Evolutionary conservation across 106 monocot species (phyloP), one percentile per base, ranked within the genome.

Genomic region (Gastrodia elata): DNA sequence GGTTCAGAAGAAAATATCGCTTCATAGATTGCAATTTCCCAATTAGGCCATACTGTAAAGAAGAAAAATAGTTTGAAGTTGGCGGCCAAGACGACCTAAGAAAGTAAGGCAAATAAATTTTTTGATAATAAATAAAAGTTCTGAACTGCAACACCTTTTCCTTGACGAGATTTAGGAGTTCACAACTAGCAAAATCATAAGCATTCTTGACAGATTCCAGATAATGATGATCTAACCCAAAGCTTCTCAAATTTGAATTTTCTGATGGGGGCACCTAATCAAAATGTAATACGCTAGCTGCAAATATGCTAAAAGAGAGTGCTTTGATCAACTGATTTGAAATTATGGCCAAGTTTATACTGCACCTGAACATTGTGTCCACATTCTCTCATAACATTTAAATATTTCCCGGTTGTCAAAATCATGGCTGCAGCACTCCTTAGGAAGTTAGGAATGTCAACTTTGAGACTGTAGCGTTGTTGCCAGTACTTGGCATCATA

Each of bases 341-440:
- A 0, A 57, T 40, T 3, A 48, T n/a, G 36, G 18, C n/a, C 30
- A 75, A 67, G 39, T 36, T 46, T 40, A 42, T 1, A 58, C 44
- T 64, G 43, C 70, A 99, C 98, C 93, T 99, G 98, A 67, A 93
- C 91, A 82, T 70, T 83, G 74, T 99, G 93, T 40, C 88, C 98
- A 70, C 98, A 99, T 76, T 99, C 98, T 83, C 97, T 90, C 98
- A 99, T 88, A 7, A 99, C 98, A 89, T 99, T 99, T 61, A 99
- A 74, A 74, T 99, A 99, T 49, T 99, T 99, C 75, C 93, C 98
- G 58, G 98, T 91, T 44, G 93, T 99, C 68, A 99, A 75, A 82
- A 99, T 85, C 38, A 78, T 85, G 58, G 76, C 87, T 35, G 98
- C 88, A 83, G 85, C 83, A 84, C 77, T 87, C 24, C 79, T 81